Evolutionary conservation across 2,329 filamentous ascomycete genomes (phyloP).

Genomic region (Chaetomiaceae sp.): DNA sequence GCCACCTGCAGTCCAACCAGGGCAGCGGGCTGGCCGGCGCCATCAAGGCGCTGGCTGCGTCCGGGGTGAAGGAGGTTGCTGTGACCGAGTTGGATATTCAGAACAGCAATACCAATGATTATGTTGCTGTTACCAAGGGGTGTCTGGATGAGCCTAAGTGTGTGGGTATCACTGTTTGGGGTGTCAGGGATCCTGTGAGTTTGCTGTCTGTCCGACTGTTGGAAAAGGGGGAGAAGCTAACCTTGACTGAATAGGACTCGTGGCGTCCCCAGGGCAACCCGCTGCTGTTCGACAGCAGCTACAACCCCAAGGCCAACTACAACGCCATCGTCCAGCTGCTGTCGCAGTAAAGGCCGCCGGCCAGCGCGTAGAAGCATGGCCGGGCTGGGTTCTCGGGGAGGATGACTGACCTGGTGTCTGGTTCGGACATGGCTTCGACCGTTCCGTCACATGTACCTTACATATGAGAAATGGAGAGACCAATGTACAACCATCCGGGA

Average conservation of each 20-base stretch:
- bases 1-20: constrained; percentile 46
- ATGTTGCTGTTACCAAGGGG: constrained; percentile 52
- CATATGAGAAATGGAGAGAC: no score
- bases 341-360: constrained; percentile 4
- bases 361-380: no score
- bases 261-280: constrained; percentile 49
- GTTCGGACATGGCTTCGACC: no score
- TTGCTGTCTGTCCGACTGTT: not conserved
- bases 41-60: constrained; percentile 48
- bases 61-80: constrained; percentile 52
- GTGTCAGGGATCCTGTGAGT: constrained; percentile 43
- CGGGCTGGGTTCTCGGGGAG: not conserved
- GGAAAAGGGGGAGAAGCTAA: not conserved
- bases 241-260: constrained; percentile 37
- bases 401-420: no score
- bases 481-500: no score
- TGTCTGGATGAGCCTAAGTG: constrained; percentile 57
- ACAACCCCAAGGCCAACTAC: constrained; percentile 49
- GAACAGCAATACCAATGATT: constrained; percentile 51
- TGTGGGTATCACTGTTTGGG: constrained; percentile 63
- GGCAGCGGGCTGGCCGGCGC: constrained; percentile 44
- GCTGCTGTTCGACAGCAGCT: constrained; percentile 51
- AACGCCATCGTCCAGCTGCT: constrained; percentile 37
- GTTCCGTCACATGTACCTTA: no score
- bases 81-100: constrained; percentile 67